phyloP scores from a whole-genome alignment of 495 filamentous ascomycete genomes.

The Aspergillus steynii region DNA sequence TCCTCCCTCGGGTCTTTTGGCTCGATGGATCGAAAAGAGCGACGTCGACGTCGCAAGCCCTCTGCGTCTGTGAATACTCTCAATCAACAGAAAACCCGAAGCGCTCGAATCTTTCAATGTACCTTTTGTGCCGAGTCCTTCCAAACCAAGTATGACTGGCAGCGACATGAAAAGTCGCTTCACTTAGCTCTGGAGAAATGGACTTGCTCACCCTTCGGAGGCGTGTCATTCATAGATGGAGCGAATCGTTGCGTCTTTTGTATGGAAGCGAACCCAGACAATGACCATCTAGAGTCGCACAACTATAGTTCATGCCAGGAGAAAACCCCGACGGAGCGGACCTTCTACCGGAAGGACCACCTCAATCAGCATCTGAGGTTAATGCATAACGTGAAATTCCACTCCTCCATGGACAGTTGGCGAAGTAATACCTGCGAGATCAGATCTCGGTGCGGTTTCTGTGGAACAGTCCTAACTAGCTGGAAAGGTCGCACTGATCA shows the following conservation, averaged over 20 bases:
- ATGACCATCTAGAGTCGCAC: slow-evolving; percentile 72
- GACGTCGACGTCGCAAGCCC: slow-evolving; percentile 66
- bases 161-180: slow-evolving; percentile 84
- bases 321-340: slow-evolving; percentile 67
- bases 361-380: slow-evolving; percentile 81
- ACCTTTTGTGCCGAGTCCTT: slow-evolving; percentile 93
- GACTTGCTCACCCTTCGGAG: slow-evolving; percentile 70
- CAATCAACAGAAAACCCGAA: slow-evolving; percentile 41
- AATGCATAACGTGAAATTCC: slow-evolving; percentile 74
- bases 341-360: slow-evolving; percentile 89
- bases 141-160: slow-evolving; percentile 89
- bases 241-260: slow-evolving; percentile 70
- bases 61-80: slow-evolving; percentile 46
- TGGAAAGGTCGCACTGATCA: slow-evolving; percentile 74
- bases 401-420: slow-evolving; percentile 74
- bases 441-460: slow-evolving; percentile 73
- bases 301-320: slow-evolving; percentile 75
- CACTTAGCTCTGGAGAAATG: slow-evolving; percentile 83
- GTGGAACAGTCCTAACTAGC: slow-evolving; percentile 62
- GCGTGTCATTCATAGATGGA: slow-evolving; percentile 43
- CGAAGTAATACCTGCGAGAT: slow-evolving; percentile 70
- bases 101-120: slow-evolving; percentile 68
- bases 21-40: slow-evolving; percentile 67
- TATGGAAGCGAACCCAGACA: slow-evolving; percentile 61
- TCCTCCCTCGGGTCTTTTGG: slow-evolving; percentile 65